Conservation (phyloP, 441 rosid species). For the Populus tomentosa region DNA sequence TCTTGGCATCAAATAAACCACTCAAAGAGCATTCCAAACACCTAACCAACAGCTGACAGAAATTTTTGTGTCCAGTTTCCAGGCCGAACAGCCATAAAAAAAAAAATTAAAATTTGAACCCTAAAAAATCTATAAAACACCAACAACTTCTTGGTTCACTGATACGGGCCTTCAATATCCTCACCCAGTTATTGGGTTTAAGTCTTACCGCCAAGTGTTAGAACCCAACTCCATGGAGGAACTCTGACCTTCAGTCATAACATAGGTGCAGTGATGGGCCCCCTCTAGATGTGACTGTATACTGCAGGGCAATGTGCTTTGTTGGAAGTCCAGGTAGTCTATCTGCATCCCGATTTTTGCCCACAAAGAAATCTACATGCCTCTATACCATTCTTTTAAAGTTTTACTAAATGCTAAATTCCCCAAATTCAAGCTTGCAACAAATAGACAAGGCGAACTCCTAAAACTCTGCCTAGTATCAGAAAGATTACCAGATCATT, state of each 20-base stretch:
- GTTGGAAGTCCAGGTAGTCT: not conserved
- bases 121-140: not conserved
- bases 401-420: not conserved
- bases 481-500: constrained; percentile 1
- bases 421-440: not conserved
- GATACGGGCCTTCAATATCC: not conserved
- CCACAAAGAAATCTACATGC: not conserved
- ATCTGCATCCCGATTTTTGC: not conserved
- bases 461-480: not conserved
- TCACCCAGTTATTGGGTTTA: not conserved
- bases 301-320: not conserved
- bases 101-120: not conserved
- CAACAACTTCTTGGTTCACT: not conserved
- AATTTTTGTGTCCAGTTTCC: not conserved
- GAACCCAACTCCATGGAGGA: not conserved
- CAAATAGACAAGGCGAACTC: not conserved
- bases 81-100: not conserved
- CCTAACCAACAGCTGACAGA: not conserved
- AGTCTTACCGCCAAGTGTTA: not conserved
- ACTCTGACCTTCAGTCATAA: not conserved
- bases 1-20: not conserved
- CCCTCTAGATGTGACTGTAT: not conserved
- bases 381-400: not conserved
- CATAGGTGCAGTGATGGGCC: not conserved
- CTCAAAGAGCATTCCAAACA: not conserved